A percentile compares a stretch with the other conserved stretches of the same genome.
These are phyloP conservation scores for Russula lepida DNA, from an alignment of 768 basidiomycete genomes.

Conservation along the genomic window DNA sequence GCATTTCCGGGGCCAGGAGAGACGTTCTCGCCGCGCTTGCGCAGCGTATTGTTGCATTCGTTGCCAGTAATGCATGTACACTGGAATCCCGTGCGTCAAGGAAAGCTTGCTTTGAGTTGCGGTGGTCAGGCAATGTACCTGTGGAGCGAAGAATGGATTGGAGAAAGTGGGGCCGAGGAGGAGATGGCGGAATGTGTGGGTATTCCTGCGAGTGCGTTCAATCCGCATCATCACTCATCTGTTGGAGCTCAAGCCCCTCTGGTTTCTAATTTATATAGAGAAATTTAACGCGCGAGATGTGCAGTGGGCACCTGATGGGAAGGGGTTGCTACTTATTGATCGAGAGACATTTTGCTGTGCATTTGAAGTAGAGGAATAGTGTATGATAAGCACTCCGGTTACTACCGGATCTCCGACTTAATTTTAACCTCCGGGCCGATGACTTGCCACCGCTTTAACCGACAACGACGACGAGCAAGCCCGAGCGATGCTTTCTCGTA, in stretches of 20 bases:
- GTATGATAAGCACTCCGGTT: neutral
- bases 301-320: slow-evolving; percentile 81
- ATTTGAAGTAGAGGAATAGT: slow-evolving; percentile 19
- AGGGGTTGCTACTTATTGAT: slow-evolving; percentile 66
- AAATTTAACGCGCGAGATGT: slow-evolving; percentile 65
- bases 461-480: slow-evolving; percentile 10
- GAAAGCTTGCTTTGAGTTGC: slow-evolving; percentile 58
- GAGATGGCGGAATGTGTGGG: slow-evolving; percentile 90
- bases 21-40: slow-evolving; percentile 50
- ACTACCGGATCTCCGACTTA: slow-evolving; percentile 14
- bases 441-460: neutral
- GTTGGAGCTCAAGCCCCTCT: neutral
- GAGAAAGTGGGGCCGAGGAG: slow-evolving; percentile 42
- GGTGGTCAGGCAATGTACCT: slow-evolving; percentile 59
- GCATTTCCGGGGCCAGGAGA: slow-evolving; percentile 57
- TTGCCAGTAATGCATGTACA: slow-evolving; percentile 54
- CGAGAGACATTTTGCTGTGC: slow-evolving; percentile 62
- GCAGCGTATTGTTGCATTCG: slow-evolving; percentile 59
- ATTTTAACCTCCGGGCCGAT: neutral
- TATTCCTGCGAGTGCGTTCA: slow-evolving; percentile 69
- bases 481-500: slow-evolving; percentile 18
- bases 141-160: slow-evolving; percentile 80
- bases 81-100: slow-evolving; percentile 84
- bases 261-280: slow-evolving; percentile 34
- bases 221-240: neutral